phyloP scores from a whole-genome alignment of 345 rosid genomes.

The Garcia nutans region DNA sequence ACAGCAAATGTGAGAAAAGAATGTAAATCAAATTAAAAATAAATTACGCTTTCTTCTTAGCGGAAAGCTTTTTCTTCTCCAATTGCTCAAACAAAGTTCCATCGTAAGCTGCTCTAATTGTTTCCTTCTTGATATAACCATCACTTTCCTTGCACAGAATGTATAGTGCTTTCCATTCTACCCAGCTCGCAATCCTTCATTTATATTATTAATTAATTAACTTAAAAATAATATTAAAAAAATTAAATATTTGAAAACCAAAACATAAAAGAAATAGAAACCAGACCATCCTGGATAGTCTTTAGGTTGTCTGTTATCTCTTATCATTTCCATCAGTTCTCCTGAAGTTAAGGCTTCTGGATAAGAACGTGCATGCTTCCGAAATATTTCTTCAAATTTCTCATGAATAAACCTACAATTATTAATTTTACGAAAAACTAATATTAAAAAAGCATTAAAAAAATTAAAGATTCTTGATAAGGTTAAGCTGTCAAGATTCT shows the following conservation, averaged over 20 bases:
- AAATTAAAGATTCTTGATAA: not conserved
- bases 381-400: slow-evolving; percentile 76
- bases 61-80: slow-evolving; percentile 51
- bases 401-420: slow-evolving; percentile 53
- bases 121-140: slow-evolving; percentile 67
- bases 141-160: slow-evolving; percentile 60
- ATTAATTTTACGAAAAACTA: too few species aligned
- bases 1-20: not conserved
- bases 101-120: slow-evolving; percentile 63
- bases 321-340: slow-evolving; percentile 50
- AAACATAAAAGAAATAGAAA: not conserved
- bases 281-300: slow-evolving; percentile 58
- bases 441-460: not conserved
- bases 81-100: slow-evolving; percentile 68
- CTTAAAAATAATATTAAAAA: not conserved
- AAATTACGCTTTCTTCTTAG: slow-evolving; percentile 48
- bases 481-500: not conserved
- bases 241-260: too few species aligned
- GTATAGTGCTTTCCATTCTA: slow-evolving; percentile 75
- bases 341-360: slow-evolving; percentile 44
- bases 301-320: slow-evolving; percentile 53
- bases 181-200: slow-evolving; percentile 52
- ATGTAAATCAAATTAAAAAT: not conserved
- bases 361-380: slow-evolving; percentile 47
- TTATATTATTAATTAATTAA: not conserved